Base-by-base conservation (phyloP, 306 rosid species). In the Cajanus cajan region DNA sequence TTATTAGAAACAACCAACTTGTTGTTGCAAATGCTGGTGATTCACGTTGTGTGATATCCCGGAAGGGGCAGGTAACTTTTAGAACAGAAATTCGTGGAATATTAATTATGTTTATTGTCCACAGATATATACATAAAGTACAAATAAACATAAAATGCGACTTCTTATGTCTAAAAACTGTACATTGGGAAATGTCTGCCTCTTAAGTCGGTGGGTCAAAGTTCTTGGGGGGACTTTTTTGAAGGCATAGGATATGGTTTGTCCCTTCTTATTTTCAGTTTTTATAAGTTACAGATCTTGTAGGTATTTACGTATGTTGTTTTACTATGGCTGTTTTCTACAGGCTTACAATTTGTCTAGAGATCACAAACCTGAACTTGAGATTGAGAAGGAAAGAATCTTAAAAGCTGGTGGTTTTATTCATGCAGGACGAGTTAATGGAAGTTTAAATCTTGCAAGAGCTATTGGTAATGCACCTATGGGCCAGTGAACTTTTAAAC, bases 1-100 rank as follows among this genome's bases (percentile, higher is more conserved):
- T 91, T 76, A 80, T 93, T 62, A 84, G 94, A 90, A 88, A 90
- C 88, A 91, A 86, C 73, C 88, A 86, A 74, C 90, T 95, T 52
- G 1, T 95, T 80, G 96, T 95, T 76, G 99, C 97, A 61, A 95
- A 95, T 90, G 98, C 99, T 71, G 99, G 99, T 28, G 99, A 95
- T 86, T 95, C 99, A 19, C 98, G 98, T 5, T 93, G 98, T 85
- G 99, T 95, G 77, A 84, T 95, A 58, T 95, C 98, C 24, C 87
- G 99, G 80, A 91, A 90, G 86, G 98, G 98, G 41, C 97, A 93
- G 99, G 99, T 95, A 90, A 82, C 52, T 66, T 31, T 5, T 28
- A 10, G 16, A 78, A 22, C 7, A 22, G 71, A 58, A 82, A 70
- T 28, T 77, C 48, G 68, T 73, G 69, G 69, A 79, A 67, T 62